Percentiles rank a stretch among this genome's conserved stretches.
Conservation (phyloP, 768 basidiomycete genomes). For the Saitozyma sp. region DNA sequence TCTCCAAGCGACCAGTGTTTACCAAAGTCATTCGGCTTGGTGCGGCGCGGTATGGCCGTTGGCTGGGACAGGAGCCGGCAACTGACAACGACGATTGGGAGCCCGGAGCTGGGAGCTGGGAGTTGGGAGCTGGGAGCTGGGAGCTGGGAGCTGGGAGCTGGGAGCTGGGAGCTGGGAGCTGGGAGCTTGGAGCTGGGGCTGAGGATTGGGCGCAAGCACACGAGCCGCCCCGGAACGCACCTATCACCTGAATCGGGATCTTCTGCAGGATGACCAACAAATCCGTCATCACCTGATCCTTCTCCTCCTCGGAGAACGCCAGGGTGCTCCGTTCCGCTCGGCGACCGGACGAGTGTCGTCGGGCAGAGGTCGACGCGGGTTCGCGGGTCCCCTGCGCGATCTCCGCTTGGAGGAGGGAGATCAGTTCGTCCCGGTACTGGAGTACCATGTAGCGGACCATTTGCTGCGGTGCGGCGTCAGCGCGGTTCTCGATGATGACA, state of each 20-base stretch:
- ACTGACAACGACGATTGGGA: too few relatives aligned
- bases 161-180: too few relatives aligned
- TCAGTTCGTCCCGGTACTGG: conserved; percentile 84
- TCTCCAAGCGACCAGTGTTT: too few relatives aligned
- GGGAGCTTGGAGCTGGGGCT: too few relatives aligned
- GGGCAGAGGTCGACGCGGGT: conserved; percentile 1
- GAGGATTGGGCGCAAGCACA: too few relatives aligned
- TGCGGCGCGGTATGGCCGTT: too few relatives aligned
- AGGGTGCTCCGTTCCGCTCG: conserved; percentile 18
- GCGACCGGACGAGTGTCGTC: neutral
- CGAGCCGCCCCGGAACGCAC: conserved; percentile 57
- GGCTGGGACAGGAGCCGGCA: too few relatives aligned
- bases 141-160: too few relatives aligned
- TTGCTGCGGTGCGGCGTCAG: conserved; percentile 62
- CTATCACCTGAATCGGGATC: conserved; percentile 93
- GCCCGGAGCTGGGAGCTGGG: too few relatives aligned
- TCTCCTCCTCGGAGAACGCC: conserved; percentile 27
- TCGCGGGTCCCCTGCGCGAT: conserved; percentile 57
- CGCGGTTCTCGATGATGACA: neutral
- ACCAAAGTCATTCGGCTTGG: too few relatives aligned
- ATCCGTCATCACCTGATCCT: conserved; percentile 80
- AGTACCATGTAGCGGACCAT: conserved; percentile 88
- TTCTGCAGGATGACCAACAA: conserved; percentile 81
- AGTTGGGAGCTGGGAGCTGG: too few relatives aligned
- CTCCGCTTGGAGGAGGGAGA: conserved; percentile 64